Base-by-base conservation (phyloP, 345 rosid genomes). In the Dipteronia sinensis region DNA sequence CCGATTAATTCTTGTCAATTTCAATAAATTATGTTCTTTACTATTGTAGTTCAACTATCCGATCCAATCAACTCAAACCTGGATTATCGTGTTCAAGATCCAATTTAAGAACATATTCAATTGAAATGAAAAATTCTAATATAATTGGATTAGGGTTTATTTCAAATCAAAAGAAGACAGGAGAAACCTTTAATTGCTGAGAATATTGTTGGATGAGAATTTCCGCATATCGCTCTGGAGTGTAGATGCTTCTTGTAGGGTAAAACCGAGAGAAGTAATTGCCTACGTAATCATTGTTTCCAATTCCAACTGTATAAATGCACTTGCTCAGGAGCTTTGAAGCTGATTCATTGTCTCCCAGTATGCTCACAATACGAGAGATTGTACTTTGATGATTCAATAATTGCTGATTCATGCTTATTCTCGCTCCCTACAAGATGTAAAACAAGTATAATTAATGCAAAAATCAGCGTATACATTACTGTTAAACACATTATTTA, bases 231-330 rank as follows among this genome's bases (percentile, higher is more conserved):
- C 17, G 61, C 61, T 55, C 61, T 16, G 20, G 22, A 6, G 61
- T 55, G 20, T 55, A 55, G 6, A 15, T 3, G 20, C n/a, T 15
- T 3, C 61, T 55, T 55, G 61, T 55, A 55, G 6, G 19, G 61
- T 55, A 55, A 55, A 7, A 16, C 9, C 20, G 20, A 4, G 61
- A 19, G n/a, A 89, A 89, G 78, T 89, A 89, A 79, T 89, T 87
- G 83, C 84, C 83, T 23, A 87, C 66, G 71, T 87, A 89, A 76
- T 89, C 92, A 9, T 87, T 86, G 80, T 72, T 82, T 42, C 92
- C 92, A 0, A 87, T 83, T 46, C 49, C 49, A 10, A 46, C 49
- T 8, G 49, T 46, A 46, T 46, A 46, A 8, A 46, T 46, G 49
- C 92, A 89, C 72, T 59, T 74, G 31, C 53, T 66, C 31, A 89